Evolutionary conservation across 2,329 filamentous ascomycete genomes (phyloP).

Genomic region (Epichloe scottii): DNA sequence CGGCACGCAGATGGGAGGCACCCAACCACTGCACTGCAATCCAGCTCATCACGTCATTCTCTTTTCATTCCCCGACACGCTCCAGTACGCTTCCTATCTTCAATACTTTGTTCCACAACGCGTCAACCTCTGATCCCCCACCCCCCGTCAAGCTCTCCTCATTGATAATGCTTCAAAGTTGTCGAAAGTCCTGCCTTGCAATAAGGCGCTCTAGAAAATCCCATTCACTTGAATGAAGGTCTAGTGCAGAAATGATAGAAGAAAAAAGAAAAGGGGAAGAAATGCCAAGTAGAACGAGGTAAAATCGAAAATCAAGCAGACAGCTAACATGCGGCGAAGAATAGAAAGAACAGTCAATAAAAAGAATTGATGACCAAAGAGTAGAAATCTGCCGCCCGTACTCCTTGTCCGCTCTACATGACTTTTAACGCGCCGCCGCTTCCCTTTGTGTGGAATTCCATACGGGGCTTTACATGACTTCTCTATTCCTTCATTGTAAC

Average conservation of each 20-base stretch:
- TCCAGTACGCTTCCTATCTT: background rate
- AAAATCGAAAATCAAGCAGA: background rate
- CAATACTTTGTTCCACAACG: background rate
- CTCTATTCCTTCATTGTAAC: constrained; percentile 26
- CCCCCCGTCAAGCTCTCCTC: background rate
- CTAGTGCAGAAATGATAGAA: constrained; percentile 9
- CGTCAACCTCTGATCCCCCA: background rate
- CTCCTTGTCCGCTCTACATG: constrained; percentile 30
- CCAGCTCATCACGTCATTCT: background rate
- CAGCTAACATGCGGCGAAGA: background rate
- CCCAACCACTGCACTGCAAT: background rate
- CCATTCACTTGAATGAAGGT: constrained; percentile 25
- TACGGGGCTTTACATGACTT: constrained; percentile 28
- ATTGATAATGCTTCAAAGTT: constrained; percentile 2
- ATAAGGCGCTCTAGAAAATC: constrained; percentile 3
- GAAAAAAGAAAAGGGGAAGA: constrained; percentile 12
- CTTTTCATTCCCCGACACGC: constrained; percentile 1
- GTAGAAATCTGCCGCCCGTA: constrained; percentile 21
- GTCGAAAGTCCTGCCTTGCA: background rate
- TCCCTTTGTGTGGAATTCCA: constrained; percentile 13
- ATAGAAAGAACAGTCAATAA: constrained; percentile 11
- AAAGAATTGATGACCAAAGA: constrained; percentile 11
- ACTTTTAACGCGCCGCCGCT: constrained; percentile 25
- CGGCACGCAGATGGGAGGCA: background rate
- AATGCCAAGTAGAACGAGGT: constrained; percentile 6